phyloP scores from a whole-genome alignment of 2,329 filamentous ascomycete genomes.

The Aspergillus tubingensis region DNA sequence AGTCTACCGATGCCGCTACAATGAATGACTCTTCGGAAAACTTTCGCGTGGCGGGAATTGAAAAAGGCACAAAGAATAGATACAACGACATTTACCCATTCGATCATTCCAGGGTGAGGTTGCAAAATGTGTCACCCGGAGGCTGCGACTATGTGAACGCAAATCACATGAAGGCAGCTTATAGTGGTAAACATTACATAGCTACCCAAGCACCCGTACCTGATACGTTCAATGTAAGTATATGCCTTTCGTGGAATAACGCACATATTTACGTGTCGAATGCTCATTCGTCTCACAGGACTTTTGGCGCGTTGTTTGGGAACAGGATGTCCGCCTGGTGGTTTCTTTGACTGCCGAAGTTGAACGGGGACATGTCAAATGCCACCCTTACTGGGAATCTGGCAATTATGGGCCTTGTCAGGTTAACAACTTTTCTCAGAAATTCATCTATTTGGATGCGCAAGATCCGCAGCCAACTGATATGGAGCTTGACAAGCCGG shows the following conservation, averaged over 20 bases:
- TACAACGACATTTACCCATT: conserved; percentile 99
- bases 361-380: conserved; percentile 91
- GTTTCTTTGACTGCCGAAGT: conserved; percentile 95
- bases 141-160: conserved; percentile 95
- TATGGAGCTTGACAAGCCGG: conserved; percentile 32
- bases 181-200: conserved; percentile 91
- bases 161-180: conserved; percentile 75
- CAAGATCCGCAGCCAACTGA: conserved; percentile 50
- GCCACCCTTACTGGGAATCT: conserved; percentile 87
- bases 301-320: conserved; percentile 98
- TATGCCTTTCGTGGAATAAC: neutral
- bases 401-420: conserved; percentile 76
- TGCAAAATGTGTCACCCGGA: conserved; percentile 67
- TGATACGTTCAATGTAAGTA: conserved; percentile 79
- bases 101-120: conserved; percentile 83
- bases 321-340: conserved; percentile 90
- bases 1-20: conserved; percentile 55
- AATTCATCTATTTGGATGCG: conserved; percentile 73
- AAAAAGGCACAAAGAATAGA: conserved; percentile 91
- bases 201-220: conserved; percentile 92
- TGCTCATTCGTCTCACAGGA: conserved; percentile 58
- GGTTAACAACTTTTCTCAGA: conserved; percentile 77
- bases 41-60: conserved; percentile 84
- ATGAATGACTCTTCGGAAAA: conserved; percentile 42
- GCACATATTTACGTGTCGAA: neutral